Percentiles rank a stretch among this genome's conserved stretches.
Evolutionary conservation across 805 yeast species (phyloP).

Genomic region (Metschnikowia peoriensis): DNA sequence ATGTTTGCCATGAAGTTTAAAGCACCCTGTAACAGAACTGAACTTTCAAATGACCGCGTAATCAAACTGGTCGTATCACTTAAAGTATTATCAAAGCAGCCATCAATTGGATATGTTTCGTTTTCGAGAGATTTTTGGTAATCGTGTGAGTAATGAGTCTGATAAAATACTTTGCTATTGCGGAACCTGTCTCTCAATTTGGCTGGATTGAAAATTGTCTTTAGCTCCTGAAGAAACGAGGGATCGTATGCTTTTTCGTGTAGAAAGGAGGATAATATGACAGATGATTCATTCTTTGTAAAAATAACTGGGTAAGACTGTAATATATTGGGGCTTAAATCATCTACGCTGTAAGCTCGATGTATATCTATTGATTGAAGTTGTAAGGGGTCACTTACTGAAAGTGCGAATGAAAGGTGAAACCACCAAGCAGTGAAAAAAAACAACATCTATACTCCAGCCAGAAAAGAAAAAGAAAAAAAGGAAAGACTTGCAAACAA

Average conservation of each 20-base stretch:
- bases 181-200: slow-evolving; percentile 1
- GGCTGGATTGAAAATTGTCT: background rate
- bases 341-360: slow-evolving; percentile 1
- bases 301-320: slow-evolving; percentile 4
- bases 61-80: slow-evolving; percentile 16
- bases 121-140: background rate
- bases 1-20: background rate
- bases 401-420: background rate
- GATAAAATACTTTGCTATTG: slow-evolving; percentile 2
- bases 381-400: slow-evolving; percentile 6
- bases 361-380: slow-evolving; percentile 5
- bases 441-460: background rate
- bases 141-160: slow-evolving; percentile 1
- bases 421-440: background rate
- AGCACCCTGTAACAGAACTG: background rate
- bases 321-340: slow-evolving; percentile 6
- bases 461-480: background rate
- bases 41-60: slow-evolving; percentile 3
- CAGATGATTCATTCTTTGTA: slow-evolving; percentile 11
- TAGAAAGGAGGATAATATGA: background rate
- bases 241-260: background rate
- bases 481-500: background rate
- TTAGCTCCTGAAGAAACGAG: slow-evolving; percentile 1
- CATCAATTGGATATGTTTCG: slow-evolving; percentile 10
- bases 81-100: slow-evolving; percentile 15